Evolutionary conservation across 192 early-diverging fungal species (phyloP), one percentile per base, ranked within the genome.

Genomic region (Entophlyctis luteolus): DNA sequence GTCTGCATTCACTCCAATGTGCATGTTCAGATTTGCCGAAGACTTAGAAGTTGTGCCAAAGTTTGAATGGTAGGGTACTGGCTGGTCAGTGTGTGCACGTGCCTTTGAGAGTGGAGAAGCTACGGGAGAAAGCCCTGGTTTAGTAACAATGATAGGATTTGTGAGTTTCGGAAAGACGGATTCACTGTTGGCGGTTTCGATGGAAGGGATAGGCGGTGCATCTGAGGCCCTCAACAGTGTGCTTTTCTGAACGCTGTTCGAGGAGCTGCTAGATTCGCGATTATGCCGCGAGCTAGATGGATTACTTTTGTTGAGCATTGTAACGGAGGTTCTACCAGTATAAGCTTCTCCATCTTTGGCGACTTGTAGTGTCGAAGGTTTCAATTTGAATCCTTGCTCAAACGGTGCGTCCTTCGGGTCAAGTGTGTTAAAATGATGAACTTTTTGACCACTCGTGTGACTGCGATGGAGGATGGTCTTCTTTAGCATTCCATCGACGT

Each of bases 241-340:
- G 10, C 54, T 34, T 35, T 55, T 55, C 42, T 10, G 10, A 4
- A 14, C 32, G 27, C 5, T 55, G 42, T n/a, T 45, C 12, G 8
- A 5, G 55, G 23, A 16, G 25, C 32, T n/a, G 22, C 4, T 23
- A 35, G 38, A 4, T 52, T 6, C 5, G 6, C 8, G 45, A 48
- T 62, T 3, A 3, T 33, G 27, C 31, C 3, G 31, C 12, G 35
- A 34, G 22, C 49, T 46, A 2, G 46, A 49, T 31, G 45, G 45
- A 32, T 62, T 23, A 20, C 18, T 36, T 32, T 62, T 62, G 60
- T 62, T 62, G 16, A 62, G 47, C 10, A 8, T 32, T 18, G 60
- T 62, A 25, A 62, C 60, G 16, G 22, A 29, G 4, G 60, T 62
- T 16, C 60, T 45, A 3, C 60, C 60, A 25, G 60, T 62, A 32